Conservation (phyloP, 1,284 basidiomycete genomes). For the Rhodofomes roseus region DNA sequence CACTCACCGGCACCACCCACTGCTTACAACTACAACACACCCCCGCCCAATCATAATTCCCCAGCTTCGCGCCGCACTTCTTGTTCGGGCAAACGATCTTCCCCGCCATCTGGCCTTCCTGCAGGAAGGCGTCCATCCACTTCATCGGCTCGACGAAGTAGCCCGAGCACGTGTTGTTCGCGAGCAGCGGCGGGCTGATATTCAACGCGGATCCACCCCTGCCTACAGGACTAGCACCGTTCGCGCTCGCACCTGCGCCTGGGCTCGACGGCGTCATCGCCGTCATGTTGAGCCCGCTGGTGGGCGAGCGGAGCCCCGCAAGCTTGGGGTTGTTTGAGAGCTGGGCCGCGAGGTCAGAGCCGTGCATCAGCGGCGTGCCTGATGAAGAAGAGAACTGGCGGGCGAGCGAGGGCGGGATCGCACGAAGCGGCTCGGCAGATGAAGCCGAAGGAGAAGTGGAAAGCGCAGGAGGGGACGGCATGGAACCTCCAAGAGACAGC, state of each 20-base stretch:
- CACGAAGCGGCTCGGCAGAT: slow-evolving; percentile 8
- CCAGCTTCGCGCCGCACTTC: slow-evolving; percentile 88
- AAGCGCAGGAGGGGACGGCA: background rate
- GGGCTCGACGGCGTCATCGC: slow-evolving; percentile 18
- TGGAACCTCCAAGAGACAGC: background rate
- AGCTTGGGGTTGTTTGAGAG: slow-evolving; percentile 51
- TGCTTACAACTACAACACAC: slow-evolving; percentile 87
- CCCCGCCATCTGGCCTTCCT: slow-evolving; percentile 73
- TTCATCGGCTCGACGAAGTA: slow-evolving; percentile 98
- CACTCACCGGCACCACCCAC: slow-evolving; percentile 84
- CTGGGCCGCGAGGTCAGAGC: slow-evolving; percentile 47
- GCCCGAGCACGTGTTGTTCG: slow-evolving; percentile 82
- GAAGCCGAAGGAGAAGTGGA: background rate
- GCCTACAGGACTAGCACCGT: slow-evolving; percentile 12
- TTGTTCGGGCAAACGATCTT: slow-evolving; percentile 91
- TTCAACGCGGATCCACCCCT: slow-evolving; percentile 11
- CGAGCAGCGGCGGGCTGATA: slow-evolving; percentile 62
- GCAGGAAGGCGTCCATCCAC: slow-evolving; percentile 90
- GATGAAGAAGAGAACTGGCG: slow-evolving; percentile 12
- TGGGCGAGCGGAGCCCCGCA: slow-evolving; percentile 41
- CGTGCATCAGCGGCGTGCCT: slow-evolving; percentile 22
- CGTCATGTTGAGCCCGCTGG: slow-evolving; percentile 28
- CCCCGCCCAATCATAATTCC: slow-evolving; percentile 97
- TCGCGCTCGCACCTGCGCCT: slow-evolving; percentile 1
- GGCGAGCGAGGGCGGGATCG: slow-evolving; percentile 10